phyloP scores from a whole-genome alignment of 2,329 filamentous ascomycete genomes.

The Trematosphaeria pertusa region DNA sequence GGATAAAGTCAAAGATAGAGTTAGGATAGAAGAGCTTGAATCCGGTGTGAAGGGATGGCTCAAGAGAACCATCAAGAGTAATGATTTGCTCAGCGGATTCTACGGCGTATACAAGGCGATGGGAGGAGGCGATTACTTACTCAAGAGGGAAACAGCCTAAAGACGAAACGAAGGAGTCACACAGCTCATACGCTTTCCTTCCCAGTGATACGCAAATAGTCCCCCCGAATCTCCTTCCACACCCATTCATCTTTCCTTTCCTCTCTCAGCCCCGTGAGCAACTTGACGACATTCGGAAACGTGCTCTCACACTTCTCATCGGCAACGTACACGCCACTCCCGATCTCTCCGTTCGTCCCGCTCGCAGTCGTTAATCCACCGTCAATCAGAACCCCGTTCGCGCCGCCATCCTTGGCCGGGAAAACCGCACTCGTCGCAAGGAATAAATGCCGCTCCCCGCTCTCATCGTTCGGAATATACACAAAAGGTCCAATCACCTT shows the following conservation, averaged over 20 bases:
- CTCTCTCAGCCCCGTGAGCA: conserved; percentile 35
- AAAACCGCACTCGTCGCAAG: conserved; percentile 45
- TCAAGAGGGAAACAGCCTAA: conserved; percentile 28
- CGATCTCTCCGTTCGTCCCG: conserved; percentile 36
- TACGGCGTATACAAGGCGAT: conserved; percentile 50
- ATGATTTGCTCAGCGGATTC: conserved; percentile 43
- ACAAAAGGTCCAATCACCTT: conserved; percentile 23
- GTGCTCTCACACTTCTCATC: conserved; percentile 36
- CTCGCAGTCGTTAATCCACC: conserved; percentile 14
- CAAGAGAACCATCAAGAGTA: conserved; percentile 32
- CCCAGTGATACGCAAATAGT: conserved; percentile 19
- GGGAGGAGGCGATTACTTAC: conserved; percentile 38
- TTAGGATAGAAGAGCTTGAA: conserved; percentile 25
- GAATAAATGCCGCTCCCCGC: conserved; percentile 46
- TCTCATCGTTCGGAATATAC: conserved; percentile 32
- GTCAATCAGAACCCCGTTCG: too few relatives aligned
- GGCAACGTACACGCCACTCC: conserved; percentile 45
- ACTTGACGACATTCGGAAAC: conserved; percentile 25
- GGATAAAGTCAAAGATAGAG: conserved; percentile 65
- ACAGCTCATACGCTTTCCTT: conserved; percentile 6
- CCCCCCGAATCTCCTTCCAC: conserved; percentile 29
- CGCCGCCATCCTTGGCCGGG: too few relatives aligned
- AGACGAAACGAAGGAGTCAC: too few relatives aligned
- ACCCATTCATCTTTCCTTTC: conserved; percentile 42
- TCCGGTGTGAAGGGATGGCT: conserved; percentile 29